A percentile compares a stretch with the other conserved stretches of the same genome.
phyloP scores from a whole-genome alignment of 1,284 basidiomycete genomes.

The Kwoniella shivajii region DNA sequence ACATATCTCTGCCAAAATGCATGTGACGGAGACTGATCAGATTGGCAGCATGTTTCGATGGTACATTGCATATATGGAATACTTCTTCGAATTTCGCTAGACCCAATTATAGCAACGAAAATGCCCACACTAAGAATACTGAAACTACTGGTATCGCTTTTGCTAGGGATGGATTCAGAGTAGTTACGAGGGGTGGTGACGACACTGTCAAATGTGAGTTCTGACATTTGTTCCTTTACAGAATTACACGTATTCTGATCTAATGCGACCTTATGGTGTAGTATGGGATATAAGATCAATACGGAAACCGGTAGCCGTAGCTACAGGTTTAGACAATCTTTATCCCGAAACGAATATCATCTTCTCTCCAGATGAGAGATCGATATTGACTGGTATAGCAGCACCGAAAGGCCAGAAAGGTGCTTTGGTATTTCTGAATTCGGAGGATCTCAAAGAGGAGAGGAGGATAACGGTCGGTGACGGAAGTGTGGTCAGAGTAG shows the following conservation, averaged over 20 bases:
- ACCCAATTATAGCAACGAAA: constrained; percentile 80
- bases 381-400: constrained; percentile 73
- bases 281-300: constrained; percentile 93
- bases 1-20: constrained; percentile 14
- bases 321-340: constrained; percentile 68
- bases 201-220: constrained; percentile 88
- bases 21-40: constrained; percentile 4
- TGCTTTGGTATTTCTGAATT: constrained; percentile 70
- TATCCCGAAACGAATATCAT: constrained; percentile 90
- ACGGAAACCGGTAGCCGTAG: constrained; percentile 74
- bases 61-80: constrained; percentile 90
- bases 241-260: too few relatives aligned
- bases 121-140: constrained; percentile 77
- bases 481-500: constrained; percentile 82
- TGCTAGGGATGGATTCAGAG: constrained; percentile 75
- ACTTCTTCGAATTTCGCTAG: constrained; percentile 87
- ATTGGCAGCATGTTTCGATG: constrained; percentile 78
- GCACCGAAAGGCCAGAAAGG: constrained; percentile 66
- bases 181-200: constrained; percentile 87
- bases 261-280: too few relatives aligned
- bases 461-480: constrained; percentile 64
- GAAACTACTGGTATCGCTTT: constrained; percentile 84
- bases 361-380: constrained; percentile 88
- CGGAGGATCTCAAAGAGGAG: constrained; percentile 66
- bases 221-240: too few relatives aligned